Evolutionary conservation across 176 grass and related monocot species (phyloP).

Genomic region (Eragrostis nindensis): DNA sequence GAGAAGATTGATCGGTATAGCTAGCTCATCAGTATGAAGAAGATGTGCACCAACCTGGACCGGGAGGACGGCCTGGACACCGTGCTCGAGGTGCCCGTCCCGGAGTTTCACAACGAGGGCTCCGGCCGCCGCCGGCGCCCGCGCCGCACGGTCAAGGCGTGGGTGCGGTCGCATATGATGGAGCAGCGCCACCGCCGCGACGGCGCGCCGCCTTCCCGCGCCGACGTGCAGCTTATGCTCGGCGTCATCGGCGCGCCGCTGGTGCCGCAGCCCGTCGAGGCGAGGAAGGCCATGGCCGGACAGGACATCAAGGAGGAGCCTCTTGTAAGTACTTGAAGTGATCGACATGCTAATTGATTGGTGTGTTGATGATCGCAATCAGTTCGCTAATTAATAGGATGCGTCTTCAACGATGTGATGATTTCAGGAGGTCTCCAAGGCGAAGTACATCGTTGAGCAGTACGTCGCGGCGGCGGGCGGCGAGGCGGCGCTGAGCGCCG

Average conservation of each 20-base stretch:
- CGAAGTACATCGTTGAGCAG: conserved; percentile 90
- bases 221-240: conserved; percentile 79
- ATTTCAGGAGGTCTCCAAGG: conserved; percentile 64
- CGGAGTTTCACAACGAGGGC: conserved; percentile 50
- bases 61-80: conserved; percentile 73
- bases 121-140: conserved; percentile 19
- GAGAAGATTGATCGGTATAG: not conserved
- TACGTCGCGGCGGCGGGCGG: conserved; percentile 84
- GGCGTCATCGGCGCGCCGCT: conserved; percentile 83
- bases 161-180: conserved; percentile 61
- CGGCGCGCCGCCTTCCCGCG: conserved; percentile 20
- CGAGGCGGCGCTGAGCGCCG: conserved; percentile 62
- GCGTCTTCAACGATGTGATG: not conserved
- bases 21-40: conserved; percentile 59
- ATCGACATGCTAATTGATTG: no score
- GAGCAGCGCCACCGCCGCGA: conserved; percentile 21
- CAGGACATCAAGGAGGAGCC: conserved; percentile 56
- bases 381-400: not conserved
- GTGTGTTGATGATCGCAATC: no score
- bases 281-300: conserved; percentile 38
- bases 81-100: conserved; percentile 86
- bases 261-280: conserved; percentile 61
- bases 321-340: conserved; percentile 54
- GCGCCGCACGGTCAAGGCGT: conserved; percentile 63
- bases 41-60: conserved; percentile 80